phyloP scores from a whole-genome alignment of 768 basidiomycete genomes.

The Boletellus ananas region DNA sequence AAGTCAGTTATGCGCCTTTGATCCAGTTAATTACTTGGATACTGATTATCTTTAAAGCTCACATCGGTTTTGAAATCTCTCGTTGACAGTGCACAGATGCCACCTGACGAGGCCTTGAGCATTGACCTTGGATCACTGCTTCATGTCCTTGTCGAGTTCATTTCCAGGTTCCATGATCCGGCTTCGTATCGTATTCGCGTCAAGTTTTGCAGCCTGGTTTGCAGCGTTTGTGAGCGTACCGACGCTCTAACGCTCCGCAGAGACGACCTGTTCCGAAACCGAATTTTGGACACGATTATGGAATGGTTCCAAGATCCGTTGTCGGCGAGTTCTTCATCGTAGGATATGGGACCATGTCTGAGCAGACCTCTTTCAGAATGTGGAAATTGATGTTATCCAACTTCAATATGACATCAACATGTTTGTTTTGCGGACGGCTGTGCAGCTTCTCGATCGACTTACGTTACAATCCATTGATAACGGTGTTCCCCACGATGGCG shows the following conservation, averaged over 20 bases:
- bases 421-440: slow-evolving; percentile 67
- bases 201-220: slow-evolving; percentile 73
- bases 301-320: slow-evolving; percentile 68
- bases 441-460: slow-evolving; percentile 72
- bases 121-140: slow-evolving; percentile 63
- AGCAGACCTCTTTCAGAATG: slow-evolving; percentile 25
- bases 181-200: slow-evolving; percentile 61
- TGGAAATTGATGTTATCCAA: slow-evolving; percentile 35
- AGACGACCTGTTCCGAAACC: slow-evolving; percentile 62
- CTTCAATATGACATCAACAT: slow-evolving; percentile 67
- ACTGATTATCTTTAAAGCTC: slow-evolving; percentile 44
- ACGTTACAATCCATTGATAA: slow-evolving; percentile 59
- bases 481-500: slow-evolving; percentile 46
- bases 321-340: slow-evolving; percentile 38
- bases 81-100: slow-evolving; percentile 63
- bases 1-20: slow-evolving; percentile 41
- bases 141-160: slow-evolving; percentile 57
- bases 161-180: slow-evolving; percentile 56
- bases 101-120: slow-evolving; percentile 55
- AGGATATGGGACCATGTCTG: background rate
- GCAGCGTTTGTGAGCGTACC: slow-evolving; percentile 58
- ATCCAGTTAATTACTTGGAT: background rate
- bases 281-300: slow-evolving; percentile 70
- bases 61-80: slow-evolving; percentile 73
- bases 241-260: slow-evolving; percentile 63